Percentiles rank a stretch among this genome's conserved stretches.
phyloP scores from a whole-genome alignment of 2,329 filamentous ascomycete species.

The Aspergillus quadrilineatus region DNA sequence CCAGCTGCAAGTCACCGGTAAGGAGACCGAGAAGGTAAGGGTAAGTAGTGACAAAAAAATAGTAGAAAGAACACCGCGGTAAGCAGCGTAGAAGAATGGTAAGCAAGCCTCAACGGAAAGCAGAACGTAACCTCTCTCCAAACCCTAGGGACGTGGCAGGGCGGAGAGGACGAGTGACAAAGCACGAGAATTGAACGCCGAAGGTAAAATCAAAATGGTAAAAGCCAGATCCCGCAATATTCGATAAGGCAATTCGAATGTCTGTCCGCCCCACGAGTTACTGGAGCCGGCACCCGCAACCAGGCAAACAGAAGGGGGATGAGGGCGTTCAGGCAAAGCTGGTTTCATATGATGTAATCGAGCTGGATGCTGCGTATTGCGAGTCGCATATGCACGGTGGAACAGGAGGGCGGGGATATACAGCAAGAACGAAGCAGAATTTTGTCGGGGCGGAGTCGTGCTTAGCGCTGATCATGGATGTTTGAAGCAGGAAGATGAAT shows the following conservation, averaged over 20 bases:
- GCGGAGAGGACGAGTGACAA: conserved; percentile 30
- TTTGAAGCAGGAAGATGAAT: conserved; percentile 8
- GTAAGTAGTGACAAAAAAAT: conserved; percentile 19
- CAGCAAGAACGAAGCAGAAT: conserved; percentile 22
- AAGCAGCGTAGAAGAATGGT: conserved; percentile 16
- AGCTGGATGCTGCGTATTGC: conserved; percentile 31
- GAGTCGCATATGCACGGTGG: conserved; percentile 26
- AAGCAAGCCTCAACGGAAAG: conserved; percentile 24
- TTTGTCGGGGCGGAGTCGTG: conserved; percentile 36
- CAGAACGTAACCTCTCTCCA: conserved; percentile 28
- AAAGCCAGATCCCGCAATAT: conserved; percentile 25
- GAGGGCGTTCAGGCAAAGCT: neutral
- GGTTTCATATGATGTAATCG: conserved; percentile 13
- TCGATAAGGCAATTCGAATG: conserved; percentile 29
- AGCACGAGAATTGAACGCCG: conserved; percentile 32
- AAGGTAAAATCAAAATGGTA: conserved; percentile 11
- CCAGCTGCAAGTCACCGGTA: conserved; percentile 34
- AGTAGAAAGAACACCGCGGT: conserved; percentile 1
- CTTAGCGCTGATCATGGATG: conserved; percentile 32
- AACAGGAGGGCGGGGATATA: conserved; percentile 25
- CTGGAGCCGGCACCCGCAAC: too few relatives aligned
- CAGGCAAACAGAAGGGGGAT: neutral
- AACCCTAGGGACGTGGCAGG: conserved; percentile 45
- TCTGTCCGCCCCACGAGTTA: neutral
- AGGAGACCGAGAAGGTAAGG: conserved; percentile 25